Percentiles rank a stretch among this genome's conserved stretches.
Conservation (phyloP, 495 filamentous ascomycete genomes). For the Neurospora sp. region DNA sequence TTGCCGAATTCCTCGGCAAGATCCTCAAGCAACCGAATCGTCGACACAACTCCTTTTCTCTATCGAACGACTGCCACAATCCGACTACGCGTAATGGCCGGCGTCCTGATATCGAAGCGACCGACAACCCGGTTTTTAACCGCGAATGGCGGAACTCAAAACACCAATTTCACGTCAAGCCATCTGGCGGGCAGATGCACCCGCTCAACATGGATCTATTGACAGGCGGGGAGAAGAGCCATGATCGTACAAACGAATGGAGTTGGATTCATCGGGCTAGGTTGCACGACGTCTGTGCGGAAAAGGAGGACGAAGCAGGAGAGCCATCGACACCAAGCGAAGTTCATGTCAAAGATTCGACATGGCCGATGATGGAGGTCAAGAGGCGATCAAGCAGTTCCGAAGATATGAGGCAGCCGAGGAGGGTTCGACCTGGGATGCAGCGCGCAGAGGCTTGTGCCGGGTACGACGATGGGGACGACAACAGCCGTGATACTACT, state of each 20-base stretch:
- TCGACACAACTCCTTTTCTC: neutral
- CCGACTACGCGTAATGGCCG: neutral
- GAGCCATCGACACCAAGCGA: neutral
- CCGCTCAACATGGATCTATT: slow-evolving; percentile 6
- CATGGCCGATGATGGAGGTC: neutral
- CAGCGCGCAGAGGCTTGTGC: neutral
- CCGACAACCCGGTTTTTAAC: neutral
- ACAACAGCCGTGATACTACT: neutral
- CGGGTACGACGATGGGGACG: neutral
- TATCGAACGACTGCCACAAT: neutral
- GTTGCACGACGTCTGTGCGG: neutral
- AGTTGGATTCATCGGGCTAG: neutral
- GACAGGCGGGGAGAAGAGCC: neutral
- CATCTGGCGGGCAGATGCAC: slow-evolving; percentile 8
- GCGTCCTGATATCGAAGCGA: neutral
- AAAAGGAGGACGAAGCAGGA: neutral
- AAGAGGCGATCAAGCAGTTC: neutral
- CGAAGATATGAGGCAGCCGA: neutral
- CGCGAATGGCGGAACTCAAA: slow-evolving; percentile 4
- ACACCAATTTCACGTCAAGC: neutral
- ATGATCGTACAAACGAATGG: neutral
- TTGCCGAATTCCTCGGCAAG: slow-evolving; percentile 39
- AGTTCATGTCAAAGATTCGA: neutral
- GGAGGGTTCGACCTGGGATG: neutral
- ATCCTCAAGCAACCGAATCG: slow-evolving; percentile 15